phyloP scores from a whole-genome alignment of 2,329 filamentous ascomycete species.

The Claviceps cyperi region DNA sequence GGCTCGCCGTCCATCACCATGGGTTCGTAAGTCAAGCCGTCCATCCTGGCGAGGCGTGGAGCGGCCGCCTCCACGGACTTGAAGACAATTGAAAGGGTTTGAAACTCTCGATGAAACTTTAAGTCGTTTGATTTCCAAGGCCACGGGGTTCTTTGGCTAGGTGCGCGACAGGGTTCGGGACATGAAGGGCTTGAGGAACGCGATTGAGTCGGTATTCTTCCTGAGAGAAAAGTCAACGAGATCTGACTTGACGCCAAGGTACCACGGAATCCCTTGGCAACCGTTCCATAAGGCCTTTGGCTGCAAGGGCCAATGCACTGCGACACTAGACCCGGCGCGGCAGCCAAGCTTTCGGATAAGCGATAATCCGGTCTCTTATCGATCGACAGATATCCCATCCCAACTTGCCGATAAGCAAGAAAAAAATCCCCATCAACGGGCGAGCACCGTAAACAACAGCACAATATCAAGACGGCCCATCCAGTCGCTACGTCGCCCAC shows the following conservation, averaged over 20 bases:
- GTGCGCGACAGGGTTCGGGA: not conserved
- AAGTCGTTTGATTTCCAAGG: not conserved
- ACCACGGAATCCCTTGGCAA: not conserved
- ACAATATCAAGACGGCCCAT: not conserved
- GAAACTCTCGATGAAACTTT: not conserved
- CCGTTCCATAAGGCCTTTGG: not conserved
- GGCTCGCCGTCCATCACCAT: constrained; percentile 46
- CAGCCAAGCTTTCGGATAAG: constrained; percentile 12
- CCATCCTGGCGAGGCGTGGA: constrained; percentile 16
- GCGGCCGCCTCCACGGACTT: constrained; percentile 2
- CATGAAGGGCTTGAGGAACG: not conserved
- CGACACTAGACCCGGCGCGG: not conserved
- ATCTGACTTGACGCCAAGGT: not conserved
- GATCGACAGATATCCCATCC: constrained; percentile 1
- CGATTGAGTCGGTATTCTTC: not conserved
- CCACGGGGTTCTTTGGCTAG: not conserved
- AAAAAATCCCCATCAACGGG: constrained; percentile 12
- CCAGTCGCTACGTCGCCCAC: not conserved
- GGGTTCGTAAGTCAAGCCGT: constrained; percentile 44
- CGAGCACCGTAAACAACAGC: not conserved
- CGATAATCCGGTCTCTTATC: constrained; percentile 19
- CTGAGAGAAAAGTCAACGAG: not conserved
- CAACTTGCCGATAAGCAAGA: constrained; percentile 13
- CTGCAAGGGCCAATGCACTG: not conserved
- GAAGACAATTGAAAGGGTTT: not conserved